These are phyloP conservation scores for Lasiodiplodia theobromae DNA, from an alignment of 2,329 filamentous ascomycete genomes.

Conservation along the genomic window DNA sequence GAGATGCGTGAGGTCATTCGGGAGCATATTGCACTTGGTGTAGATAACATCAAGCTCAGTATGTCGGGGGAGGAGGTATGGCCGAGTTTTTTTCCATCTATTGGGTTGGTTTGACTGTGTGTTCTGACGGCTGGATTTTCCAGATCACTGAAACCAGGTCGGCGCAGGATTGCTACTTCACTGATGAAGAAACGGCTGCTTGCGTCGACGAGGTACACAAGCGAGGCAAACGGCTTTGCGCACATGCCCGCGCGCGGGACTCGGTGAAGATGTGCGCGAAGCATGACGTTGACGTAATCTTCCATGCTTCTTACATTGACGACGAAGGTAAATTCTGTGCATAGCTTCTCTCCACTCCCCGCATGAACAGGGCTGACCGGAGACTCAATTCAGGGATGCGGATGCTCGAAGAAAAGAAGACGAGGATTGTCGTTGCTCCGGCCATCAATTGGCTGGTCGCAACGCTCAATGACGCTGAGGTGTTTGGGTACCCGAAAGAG, in stretches of 20 bases:
- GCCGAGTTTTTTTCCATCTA: background rate
- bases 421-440: slow-evolving; percentile 45
- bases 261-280: slow-evolving; percentile 53
- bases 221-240: slow-evolving; percentile 50
- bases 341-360: too few species aligned
- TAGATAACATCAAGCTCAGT: slow-evolving; percentile 45
- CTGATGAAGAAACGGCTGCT: slow-evolving; percentile 55
- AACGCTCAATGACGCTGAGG: slow-evolving; percentile 48
- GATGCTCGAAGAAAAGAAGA: slow-evolving; percentile 48
- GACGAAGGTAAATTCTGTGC: slow-evolving; percentile 40
- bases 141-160: slow-evolving; percentile 38
- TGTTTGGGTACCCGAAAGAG: slow-evolving; percentile 52
- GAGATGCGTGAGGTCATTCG: slow-evolving; percentile 40
- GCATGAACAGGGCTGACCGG: background rate
- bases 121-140: too few species aligned
- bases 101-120: too few species aligned
- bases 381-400: background rate
- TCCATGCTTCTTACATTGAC: slow-evolving; percentile 56
- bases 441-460: slow-evolving; percentile 52
- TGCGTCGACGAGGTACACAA: slow-evolving; percentile 58
- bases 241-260: slow-evolving; percentile 55
- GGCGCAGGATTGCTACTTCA: slow-evolving; percentile 57
- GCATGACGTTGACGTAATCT: slow-evolving; percentile 58
- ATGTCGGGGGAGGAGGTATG: slow-evolving; percentile 40
- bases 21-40: slow-evolving; percentile 41